Percentiles rank a stretch among this genome's conserved stretches.
Conservation (phyloP, 805 yeast species). For the Yarrowia alimentaria region DNA sequence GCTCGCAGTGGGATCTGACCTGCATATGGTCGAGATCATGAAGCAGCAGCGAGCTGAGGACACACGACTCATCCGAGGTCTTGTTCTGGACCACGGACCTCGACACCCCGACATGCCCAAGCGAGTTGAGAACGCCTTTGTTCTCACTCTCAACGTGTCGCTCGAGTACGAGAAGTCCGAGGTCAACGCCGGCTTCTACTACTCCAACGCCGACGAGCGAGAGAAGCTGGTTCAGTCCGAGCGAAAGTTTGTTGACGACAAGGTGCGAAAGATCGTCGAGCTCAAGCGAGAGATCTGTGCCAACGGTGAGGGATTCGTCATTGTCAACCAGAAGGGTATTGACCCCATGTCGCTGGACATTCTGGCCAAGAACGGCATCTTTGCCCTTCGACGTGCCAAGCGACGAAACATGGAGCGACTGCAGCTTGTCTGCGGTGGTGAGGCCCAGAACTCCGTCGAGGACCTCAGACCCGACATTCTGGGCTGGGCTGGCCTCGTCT, state of each 20-base stretch:
- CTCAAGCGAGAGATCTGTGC: constrained; percentile 91
- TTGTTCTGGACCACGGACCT: constrained; percentile 97
- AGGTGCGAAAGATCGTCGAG: constrained; percentile 84
- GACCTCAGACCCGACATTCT: constrained; percentile 75
- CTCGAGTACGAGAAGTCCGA: constrained; percentile 97
- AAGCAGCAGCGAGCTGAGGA: constrained; percentile 86
- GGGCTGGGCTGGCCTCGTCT: constrained; percentile 87
- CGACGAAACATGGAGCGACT: constrained; percentile 98
- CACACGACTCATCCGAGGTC: constrained; percentile 78
- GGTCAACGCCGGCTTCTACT: constrained; percentile 93
- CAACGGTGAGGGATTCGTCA: constrained; percentile 78
- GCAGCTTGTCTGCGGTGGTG: constrained; percentile 95
- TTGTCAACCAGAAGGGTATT: constrained; percentile 96
- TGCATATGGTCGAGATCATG: constrained; percentile 98
- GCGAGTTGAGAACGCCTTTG: constrained; percentile 73
- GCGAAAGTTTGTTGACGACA: constrained; percentile 91
- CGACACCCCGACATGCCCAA: constrained; percentile 99
- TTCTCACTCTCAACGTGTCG: constrained; percentile 87
- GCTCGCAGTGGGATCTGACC: constrained; percentile 70
- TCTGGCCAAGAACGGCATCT: constrained; percentile 84
- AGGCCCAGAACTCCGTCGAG: constrained; percentile 95
- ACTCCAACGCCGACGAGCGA: constrained; percentile 92
- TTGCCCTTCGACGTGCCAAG: constrained; percentile 96
- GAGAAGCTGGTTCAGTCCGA: constrained; percentile 92
- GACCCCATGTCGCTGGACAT: constrained; percentile 97